These are phyloP conservation scores for Phaeoacremonium minimum DNA, from an alignment of 2,329 filamentous ascomycete species.

Conservation along the genomic window DNA sequence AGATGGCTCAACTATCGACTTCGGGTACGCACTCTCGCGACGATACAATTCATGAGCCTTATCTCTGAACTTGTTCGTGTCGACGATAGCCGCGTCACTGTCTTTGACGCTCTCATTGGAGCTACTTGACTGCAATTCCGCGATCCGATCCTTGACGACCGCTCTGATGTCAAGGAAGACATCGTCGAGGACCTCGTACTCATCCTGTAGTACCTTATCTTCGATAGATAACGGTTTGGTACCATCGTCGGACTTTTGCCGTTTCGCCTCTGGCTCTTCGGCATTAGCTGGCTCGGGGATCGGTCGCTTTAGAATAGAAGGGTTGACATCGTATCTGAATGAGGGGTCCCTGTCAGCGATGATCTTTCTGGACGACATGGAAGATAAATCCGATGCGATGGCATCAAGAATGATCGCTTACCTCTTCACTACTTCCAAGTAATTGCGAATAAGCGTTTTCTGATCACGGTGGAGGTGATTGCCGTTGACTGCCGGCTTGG, in stretches of 20 bases:
- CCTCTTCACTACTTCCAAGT: conserved; percentile 37
- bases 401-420: conserved; percentile 21
- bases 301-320: conserved; percentile 51
- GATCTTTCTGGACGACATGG: too few relatives aligned
- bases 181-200: conserved; percentile 60
- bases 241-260: conserved; percentile 51
- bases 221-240: conserved; percentile 38
- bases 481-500: conserved; percentile 20
- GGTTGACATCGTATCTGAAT: conserved; percentile 47
- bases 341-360: too few relatives aligned
- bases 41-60: conserved; percentile 59
- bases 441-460: conserved; percentile 31
- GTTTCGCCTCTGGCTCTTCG: conserved; percentile 54
- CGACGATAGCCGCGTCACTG: conserved; percentile 31
- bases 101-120: conserved; percentile 16
- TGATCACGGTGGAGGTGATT: conserved; percentile 19
- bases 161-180: conserved; percentile 52
- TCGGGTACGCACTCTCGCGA: conserved; percentile 53
- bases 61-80: conserved; percentile 54
- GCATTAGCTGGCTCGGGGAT: conserved; percentile 37
- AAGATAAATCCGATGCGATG: too few relatives aligned
- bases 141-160: conserved; percentile 29
- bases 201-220: conserved; percentile 47
- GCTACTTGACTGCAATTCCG: conserved; percentile 37
- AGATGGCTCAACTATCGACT: conserved; percentile 27